A percentile compares a stretch with the other conserved stretches of the same genome.
Conservation (phyloP, 106 monocot species). For the Apostasia shenzhenica region DNA sequence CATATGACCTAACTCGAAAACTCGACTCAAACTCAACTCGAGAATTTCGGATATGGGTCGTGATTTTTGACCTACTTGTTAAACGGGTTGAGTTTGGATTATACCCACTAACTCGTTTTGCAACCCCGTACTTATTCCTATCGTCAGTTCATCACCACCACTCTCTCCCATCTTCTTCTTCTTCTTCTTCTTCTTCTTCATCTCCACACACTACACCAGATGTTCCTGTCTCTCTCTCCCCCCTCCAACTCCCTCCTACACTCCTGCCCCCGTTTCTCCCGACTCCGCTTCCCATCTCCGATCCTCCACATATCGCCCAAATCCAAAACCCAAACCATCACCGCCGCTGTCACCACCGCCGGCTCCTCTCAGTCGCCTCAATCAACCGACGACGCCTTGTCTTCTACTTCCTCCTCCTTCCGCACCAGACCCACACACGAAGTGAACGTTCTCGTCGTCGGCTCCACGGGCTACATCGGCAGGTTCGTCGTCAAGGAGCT, state of each 20-base stretch:
- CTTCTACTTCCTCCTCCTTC: conserved; percentile 18
- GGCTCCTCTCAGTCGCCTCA: background rate
- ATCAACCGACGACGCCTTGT: background rate
- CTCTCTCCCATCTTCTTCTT: background rate
- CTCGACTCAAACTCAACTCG: too few species aligned
- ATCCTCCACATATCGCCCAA: background rate
- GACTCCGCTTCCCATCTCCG: background rate
- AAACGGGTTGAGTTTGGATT: too few species aligned
- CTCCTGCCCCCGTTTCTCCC: background rate
- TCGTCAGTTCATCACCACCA: background rate
- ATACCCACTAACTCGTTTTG: background rate
- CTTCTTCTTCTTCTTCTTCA: background rate
- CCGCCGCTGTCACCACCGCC: background rate
- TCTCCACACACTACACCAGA: background rate
- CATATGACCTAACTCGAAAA: too few species aligned
- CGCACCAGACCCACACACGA: conserved; percentile 23
- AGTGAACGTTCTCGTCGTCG: conserved; percentile 61
- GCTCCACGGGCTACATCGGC: conserved; percentile 92
- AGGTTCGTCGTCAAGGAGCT: conserved; percentile 85
- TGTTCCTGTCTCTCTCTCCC: background rate
- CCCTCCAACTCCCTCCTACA: background rate
- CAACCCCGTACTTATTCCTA: background rate
- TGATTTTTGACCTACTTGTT: too few species aligned
- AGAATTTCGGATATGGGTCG: too few species aligned
- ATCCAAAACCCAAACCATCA: conserved; percentile 5